A percentile compares a stretch with the other conserved stretches of the same genome.
Evolutionary conservation across 2,329 filamentous ascomycete genomes (phyloP).

Genomic region (Aspergillus quadrilineatus): DNA sequence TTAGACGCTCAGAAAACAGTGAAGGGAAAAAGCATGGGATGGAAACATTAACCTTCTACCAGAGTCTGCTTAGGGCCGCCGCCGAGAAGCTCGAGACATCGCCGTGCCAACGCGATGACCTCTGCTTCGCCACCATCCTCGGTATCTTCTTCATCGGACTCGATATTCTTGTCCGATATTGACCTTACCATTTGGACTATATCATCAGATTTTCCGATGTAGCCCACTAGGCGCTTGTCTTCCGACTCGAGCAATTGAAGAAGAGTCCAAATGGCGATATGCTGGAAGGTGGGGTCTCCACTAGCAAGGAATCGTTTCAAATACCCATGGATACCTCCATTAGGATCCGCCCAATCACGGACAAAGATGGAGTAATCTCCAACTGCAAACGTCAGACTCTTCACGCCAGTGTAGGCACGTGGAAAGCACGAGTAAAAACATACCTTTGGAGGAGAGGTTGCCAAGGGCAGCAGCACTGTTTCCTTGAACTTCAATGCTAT

Average conservation of each 20-base stretch:
- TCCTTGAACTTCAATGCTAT: constrained; percentile 96
- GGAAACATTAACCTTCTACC: constrained; percentile 65
- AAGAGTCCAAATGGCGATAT: constrained; percentile 98
- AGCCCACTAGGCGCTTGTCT: constrained; percentile 80
- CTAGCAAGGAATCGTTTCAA: constrained; percentile 88
- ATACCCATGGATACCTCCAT: constrained; percentile 94
- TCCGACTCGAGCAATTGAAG: constrained; percentile 94
- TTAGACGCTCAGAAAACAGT: constrained; percentile 12
- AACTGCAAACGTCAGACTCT: constrained; percentile 54
- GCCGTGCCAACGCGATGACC: constrained; percentile 84
- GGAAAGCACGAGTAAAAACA: constrained; percentile 21
- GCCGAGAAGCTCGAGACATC: constrained; percentile 82
- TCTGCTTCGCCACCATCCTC: constrained; percentile 92
- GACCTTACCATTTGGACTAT: constrained; percentile 88
- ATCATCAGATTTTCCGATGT: constrained; percentile 86
- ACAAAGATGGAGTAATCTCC: constrained; percentile 97
- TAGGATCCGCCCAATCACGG: constrained; percentile 87
- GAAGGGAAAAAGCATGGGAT: background rate
- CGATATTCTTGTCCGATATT: constrained; percentile 85
- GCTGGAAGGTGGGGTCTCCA: constrained; percentile 95
- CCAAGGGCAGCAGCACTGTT: constrained; percentile 95
- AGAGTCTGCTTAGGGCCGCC: constrained; percentile 73
- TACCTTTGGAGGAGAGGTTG: constrained; percentile 96
- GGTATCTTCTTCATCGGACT: constrained; percentile 80
- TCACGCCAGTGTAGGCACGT: background rate